Evolutionary conservation across 768 basidiomycete species (phyloP).

Genomic region (Tulasnella sp.): DNA sequence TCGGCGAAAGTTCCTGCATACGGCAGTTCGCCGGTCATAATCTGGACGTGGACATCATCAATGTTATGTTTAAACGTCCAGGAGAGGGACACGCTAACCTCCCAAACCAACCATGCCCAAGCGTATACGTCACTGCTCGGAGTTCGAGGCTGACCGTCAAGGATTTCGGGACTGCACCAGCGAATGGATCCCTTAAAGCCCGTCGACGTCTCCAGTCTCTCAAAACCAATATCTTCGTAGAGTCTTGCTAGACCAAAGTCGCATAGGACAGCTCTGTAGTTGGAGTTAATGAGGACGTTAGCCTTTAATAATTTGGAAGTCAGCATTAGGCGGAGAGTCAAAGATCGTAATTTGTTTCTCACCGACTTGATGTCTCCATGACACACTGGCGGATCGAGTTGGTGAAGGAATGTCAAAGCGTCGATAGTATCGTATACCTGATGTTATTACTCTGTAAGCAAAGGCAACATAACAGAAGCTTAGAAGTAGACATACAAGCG

Average conservation of each 20-base stretch:
- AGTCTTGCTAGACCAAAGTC: constrained; percentile 3
- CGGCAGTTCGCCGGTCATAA: constrained; percentile 7
- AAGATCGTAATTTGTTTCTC: background rate
- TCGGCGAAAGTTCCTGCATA: background rate
- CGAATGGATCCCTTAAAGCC: constrained; percentile 25
- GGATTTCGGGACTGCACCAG: constrained; percentile 26
- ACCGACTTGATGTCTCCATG: constrained; percentile 30
- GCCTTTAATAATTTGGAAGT: background rate
- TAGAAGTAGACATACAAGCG: background rate
- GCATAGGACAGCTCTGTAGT: constrained; percentile 13
- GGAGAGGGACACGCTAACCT: background rate
- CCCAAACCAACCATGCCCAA: constrained; percentile 8
- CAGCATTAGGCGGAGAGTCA: background rate
- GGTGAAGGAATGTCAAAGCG: background rate
- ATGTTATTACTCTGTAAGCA: background rate
- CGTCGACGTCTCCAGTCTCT: background rate
- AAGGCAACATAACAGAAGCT: background rate
- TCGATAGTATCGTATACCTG: constrained; percentile 5
- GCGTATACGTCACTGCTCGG: constrained; percentile 13
- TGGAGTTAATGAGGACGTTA: constrained; percentile 15
- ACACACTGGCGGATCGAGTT: constrained; percentile 17
- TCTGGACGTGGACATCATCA: background rate
- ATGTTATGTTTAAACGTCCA: too few relatives aligned
- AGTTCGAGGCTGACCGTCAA: constrained; percentile 5
- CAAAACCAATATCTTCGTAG: background rate